A percentile compares a stretch with the other conserved stretches of the same genome.
Conservation (phyloP, 139 green algal genomes). For the Astrephomene gubernaculifera region DNA sequence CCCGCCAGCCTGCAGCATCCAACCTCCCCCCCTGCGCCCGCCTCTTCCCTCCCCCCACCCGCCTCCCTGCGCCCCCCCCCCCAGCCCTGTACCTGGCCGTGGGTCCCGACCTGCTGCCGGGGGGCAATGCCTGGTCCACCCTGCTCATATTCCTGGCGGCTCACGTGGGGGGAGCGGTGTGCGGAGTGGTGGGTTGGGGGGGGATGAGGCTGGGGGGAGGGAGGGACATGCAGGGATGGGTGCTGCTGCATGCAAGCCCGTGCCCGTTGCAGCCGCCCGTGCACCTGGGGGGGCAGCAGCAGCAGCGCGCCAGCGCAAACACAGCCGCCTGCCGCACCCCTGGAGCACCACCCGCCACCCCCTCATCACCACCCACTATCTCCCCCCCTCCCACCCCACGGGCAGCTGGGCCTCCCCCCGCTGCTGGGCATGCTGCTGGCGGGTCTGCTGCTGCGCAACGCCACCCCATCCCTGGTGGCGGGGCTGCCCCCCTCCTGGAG, state of each 20-base stretch:
- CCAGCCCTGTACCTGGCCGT: constrained; percentile 39
- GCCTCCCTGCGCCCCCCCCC: background rate
- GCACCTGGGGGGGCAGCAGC: too few species aligned
- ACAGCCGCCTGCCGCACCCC: too few species aligned
- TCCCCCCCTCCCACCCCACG: background rate
- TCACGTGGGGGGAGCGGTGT: background rate
- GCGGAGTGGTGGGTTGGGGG: constrained; percentile 5
- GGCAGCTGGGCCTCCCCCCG: constrained; percentile 10
- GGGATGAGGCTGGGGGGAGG: background rate
- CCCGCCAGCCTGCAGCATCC: background rate
- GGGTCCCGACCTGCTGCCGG: constrained; percentile 11
- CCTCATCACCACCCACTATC: too few species aligned
- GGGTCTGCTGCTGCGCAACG: constrained; percentile 36
- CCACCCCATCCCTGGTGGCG: constrained; percentile 21
- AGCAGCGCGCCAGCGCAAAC: too few species aligned
- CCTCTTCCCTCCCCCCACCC: background rate
- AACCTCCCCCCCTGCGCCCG: background rate
- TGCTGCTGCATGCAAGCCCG: too few species aligned
- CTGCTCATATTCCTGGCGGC: constrained; percentile 17
- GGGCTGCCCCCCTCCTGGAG: constrained; percentile 34
- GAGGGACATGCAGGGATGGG: too few species aligned
- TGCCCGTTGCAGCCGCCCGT: too few species aligned
- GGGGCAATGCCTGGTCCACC: constrained; percentile 26
- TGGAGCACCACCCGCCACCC: too few species aligned
- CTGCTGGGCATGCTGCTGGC: constrained; percentile 37